Conservation (phyloP, 2,329 filamentous ascomycete species). For the Tolypocladium cylindrosporum region DNA sequence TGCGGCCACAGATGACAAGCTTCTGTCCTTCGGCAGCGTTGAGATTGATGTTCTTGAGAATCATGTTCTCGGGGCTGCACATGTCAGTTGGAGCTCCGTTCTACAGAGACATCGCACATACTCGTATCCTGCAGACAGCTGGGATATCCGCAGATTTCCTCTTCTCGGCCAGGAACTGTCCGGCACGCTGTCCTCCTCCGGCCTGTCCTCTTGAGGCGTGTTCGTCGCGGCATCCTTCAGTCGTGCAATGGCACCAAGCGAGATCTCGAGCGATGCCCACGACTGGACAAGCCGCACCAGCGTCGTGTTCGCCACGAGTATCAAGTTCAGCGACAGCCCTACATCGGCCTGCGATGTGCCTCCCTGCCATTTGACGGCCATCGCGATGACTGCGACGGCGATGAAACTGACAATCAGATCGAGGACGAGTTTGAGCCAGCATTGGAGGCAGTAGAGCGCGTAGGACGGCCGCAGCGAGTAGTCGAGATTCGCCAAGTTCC, state of each 20-base stretch:
- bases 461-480: background rate
- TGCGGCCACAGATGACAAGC: background rate
- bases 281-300: background rate
- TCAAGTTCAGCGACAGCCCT: background rate
- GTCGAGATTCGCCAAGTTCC: background rate
- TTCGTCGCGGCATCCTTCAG: background rate
- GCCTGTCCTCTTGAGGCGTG: background rate
- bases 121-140: background rate
- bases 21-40: background rate
- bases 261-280: background rate
- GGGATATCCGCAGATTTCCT: background rate
- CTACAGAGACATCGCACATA: background rate
- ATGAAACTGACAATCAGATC: background rate
- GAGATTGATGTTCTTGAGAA: background rate
- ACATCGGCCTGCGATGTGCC: background rate
- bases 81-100: background rate
- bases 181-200: background rate
- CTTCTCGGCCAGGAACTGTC: background rate
- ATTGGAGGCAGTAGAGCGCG: background rate
- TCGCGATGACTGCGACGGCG: background rate
- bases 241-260: background rate
- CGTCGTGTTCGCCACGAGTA: background rate
- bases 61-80: background rate
- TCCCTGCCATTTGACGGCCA: background rate
- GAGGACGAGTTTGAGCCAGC: background rate